These are phyloP conservation scores for Iberis amara DNA, from an alignment of 441 rosid species.

Conservation along the genomic window DNA sequence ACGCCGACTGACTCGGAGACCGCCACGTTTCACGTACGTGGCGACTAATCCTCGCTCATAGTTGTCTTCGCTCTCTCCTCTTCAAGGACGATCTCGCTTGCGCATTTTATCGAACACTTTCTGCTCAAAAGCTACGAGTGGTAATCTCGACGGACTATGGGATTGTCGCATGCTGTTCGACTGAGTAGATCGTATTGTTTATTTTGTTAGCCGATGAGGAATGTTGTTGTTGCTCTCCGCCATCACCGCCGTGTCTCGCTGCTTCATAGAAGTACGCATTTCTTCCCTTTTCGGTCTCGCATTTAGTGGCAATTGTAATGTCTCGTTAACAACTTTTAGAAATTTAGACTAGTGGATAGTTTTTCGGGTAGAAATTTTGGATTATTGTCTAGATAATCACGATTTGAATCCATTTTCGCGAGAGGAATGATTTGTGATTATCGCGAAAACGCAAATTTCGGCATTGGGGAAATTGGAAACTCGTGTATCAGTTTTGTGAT, in stretches of 20 bases:
- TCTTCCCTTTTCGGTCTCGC: neutral
- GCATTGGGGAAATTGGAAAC: too few species aligned
- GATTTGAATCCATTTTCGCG: conserved; percentile 14
- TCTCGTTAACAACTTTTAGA: neutral
- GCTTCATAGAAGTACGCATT: conserved; percentile 35
- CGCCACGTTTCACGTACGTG: conserved; percentile 30
- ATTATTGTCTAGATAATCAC: neutral
- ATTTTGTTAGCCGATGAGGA: conserved; percentile 51
- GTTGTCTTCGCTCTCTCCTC: neutral
- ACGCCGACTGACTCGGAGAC: conserved; percentile 7
- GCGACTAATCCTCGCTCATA: conserved; percentile 8
- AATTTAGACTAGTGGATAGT: neutral
- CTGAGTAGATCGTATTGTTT: conserved; percentile 21
- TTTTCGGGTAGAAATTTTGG: conserved; percentile 7
- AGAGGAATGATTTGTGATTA: neutral
- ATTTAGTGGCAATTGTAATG: neutral
- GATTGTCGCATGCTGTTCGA: conserved; percentile 12
- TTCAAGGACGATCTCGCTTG: conserved; percentile 24
- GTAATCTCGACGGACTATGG: conserved; percentile 25
- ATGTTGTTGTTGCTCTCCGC: conserved; percentile 44
- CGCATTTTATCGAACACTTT: conserved; percentile 44
- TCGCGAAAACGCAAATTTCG: neutral
- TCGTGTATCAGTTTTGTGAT: neutral
- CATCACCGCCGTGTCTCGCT: conserved; percentile 45
- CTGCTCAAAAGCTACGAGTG: conserved; percentile 13